A percentile compares a stretch with the other conserved stretches of the same genome.
phyloP scores from a whole-genome alignment of 1,139 yeast genomes.

The Debaryomyces coudertii region DNA sequence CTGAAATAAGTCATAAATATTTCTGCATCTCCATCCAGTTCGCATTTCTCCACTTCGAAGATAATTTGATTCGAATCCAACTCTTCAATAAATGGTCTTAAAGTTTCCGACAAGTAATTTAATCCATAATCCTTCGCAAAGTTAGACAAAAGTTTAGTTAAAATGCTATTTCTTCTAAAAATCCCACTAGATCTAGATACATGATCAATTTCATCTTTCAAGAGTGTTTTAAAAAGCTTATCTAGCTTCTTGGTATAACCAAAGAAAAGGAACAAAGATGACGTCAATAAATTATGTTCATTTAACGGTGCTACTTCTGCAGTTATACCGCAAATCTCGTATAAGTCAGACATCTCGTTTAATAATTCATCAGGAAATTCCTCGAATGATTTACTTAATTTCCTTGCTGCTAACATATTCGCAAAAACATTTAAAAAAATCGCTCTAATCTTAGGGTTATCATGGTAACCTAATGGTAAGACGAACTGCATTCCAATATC shows the following conservation, averaged over 20 bases:
- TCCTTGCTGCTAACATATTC: constrained; percentile 56
- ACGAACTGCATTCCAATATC: constrained; percentile 80
- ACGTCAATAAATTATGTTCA: constrained; percentile 57
- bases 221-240: constrained; percentile 56
- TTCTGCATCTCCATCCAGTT: constrained; percentile 44
- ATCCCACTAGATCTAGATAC: constrained; percentile 71
- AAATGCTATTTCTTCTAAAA: constrained; percentile 78
- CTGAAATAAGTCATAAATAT: constrained; percentile 61
- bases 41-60: constrained; percentile 70
- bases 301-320: constrained; percentile 66
- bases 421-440: constrained; percentile 80
- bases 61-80: constrained; percentile 52
- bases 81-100: constrained; percentile 60
- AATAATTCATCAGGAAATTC: constrained; percentile 32
- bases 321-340: constrained; percentile 52
- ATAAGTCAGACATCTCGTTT: constrained; percentile 26
- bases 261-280: constrained; percentile 66
- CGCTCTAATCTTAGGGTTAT: constrained; percentile 62
- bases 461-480: constrained; percentile 77
- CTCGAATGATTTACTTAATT: constrained; percentile 23
- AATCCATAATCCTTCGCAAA: constrained; percentile 70
- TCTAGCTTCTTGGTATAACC: constrained; percentile 58
- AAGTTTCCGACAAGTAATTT: constrained; percentile 54
- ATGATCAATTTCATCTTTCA: constrained; percentile 62
- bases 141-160: constrained; percentile 74